These are phyloP conservation scores for Melanogaster broomeanus DNA, from an alignment of 768 basidiomycete genomes.

Conservation along the genomic window DNA sequence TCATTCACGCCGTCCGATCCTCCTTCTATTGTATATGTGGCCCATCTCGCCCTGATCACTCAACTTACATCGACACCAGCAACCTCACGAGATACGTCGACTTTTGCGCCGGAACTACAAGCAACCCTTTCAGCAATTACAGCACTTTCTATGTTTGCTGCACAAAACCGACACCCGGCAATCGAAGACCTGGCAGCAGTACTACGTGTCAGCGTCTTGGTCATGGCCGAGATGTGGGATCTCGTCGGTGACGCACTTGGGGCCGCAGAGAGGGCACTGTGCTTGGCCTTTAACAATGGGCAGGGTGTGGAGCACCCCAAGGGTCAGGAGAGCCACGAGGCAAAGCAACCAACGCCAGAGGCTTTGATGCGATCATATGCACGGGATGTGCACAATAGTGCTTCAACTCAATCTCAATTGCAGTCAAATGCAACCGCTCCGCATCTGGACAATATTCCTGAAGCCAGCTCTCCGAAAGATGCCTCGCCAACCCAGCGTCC, in stretches of 20 bases:
- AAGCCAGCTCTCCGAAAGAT: slow-evolving; percentile 4
- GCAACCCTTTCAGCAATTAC: slow-evolving; percentile 35
- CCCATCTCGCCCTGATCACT: slow-evolving; percentile 57
- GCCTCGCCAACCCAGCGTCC: slow-evolving; percentile 7
- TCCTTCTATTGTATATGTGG: slow-evolving; percentile 52
- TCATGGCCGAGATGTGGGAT: slow-evolving; percentile 56
- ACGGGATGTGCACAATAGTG: slow-evolving; percentile 27
- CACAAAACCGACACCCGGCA: slow-evolving; percentile 37
- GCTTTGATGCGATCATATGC: slow-evolving; percentile 25
- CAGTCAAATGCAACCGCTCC: slow-evolving; percentile 8
- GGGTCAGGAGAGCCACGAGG: slow-evolving; percentile 2
- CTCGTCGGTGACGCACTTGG: slow-evolving; percentile 49
- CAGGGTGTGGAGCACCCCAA: slow-evolving; percentile 6
- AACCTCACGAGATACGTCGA: slow-evolving; percentile 1
- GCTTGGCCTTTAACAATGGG: slow-evolving; percentile 33
- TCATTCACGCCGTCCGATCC: slow-evolving; percentile 50
- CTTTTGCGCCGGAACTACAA: slow-evolving; percentile 24
- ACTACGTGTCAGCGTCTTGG: slow-evolving; percentile 56
- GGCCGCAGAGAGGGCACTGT: slow-evolving; percentile 51
- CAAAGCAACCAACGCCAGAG: slow-evolving; percentile 12
- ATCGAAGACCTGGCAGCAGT: slow-evolving; percentile 54
- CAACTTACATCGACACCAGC: slow-evolving; percentile 34
- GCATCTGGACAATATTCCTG: not conserved
- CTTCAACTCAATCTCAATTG: slow-evolving; percentile 22
- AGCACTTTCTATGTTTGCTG: slow-evolving; percentile 33